Evolutionary conservation across 2,329 filamentous ascomycete species (phyloP), one percentile per base, ranked within the genome.

Genomic region (Cladophialophora immunda): DNA sequence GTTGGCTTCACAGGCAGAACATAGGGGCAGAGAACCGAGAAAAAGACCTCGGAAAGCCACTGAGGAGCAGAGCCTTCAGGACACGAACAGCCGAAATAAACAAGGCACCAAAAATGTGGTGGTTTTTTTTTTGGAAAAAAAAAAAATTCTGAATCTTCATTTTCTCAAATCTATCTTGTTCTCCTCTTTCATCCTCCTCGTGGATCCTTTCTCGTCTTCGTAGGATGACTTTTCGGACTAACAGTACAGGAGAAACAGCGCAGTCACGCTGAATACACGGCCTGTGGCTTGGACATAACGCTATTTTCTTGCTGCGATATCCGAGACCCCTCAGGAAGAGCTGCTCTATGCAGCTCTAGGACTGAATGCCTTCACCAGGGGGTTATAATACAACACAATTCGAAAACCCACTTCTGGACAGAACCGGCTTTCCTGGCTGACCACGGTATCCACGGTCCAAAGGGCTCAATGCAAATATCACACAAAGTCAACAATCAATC

Each of bases 231-330:
- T 41, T 41, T 41, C 4, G 38, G 38, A 41, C 38, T n/a, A 19
- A 41, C 38, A 41, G 38, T n/a, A 41, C 38, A 41, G 15, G 38
- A 41, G 38, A 41, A 19, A 41, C 17, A 11, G 38, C 15, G 11
- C 5, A 19, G 15, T 7, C 15, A 41, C 38, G n/a, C n/a, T 41
- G 38, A 41, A 6, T 17, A 38, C 15, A 38, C 36, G 4, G 36
- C 36, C 9, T 38, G 41, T 22, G 41, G n/a, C 19, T 47, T 22
- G n/a, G n/a, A 47, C 41, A 25, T 50, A 50, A 50, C 6, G 8
- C 19, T 50, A 13, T 50, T 50, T 22, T 19, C 45, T 50, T 50
- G 45, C 45, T 47, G 41, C n/a, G 13, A 25, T 50, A 50, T 50
- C 45, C 38, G 22, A 50, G 22, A 50, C 8, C 2, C 19, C 9